Evolutionary conservation across 352 stramenopile genomes (phyloP), one percentile per base, ranked within the genome.

Genomic region (Phytophthora ramorum): DNA sequence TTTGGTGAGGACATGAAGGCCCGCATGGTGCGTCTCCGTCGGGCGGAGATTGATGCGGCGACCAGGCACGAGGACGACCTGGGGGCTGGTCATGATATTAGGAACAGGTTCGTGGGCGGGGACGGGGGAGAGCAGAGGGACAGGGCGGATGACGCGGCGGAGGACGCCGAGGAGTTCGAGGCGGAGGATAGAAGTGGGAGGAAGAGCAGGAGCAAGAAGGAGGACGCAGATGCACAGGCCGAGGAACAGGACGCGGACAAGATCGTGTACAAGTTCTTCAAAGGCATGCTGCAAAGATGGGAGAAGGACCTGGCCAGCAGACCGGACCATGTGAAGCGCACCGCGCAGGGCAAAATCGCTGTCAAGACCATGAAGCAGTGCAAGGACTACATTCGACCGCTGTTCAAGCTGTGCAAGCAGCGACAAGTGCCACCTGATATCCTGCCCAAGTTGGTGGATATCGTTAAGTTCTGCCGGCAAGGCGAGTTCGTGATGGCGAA

Each of bases 361-460:
- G 98, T 91, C 43, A 98, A 98, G 83, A 99, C 97, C 8, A 93
- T 98, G 73, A 99, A 99, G 77, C 96, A 99, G 85, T 99, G 95
- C 80, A 99, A 99, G 65, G 97, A 99, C 77, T 99, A 99, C 78
- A 99, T 99, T 67, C 91, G 95, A 0, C 97, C 97, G 19, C 76
- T 99, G 22, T 99, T 99, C 69, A 98, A 98, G 78, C 75, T 98
- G 30, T 98, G 92, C 75, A 99, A 99, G 83, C 78, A 87, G 48
- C 82, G 95, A 35, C 66, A 91, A 38, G 79, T 99, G 19, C 91
- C 97, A 12, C 44, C 78, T 1, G 92, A 96, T 60, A 96, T 99
- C 51, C 67, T 95, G 24, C 80, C 81, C 5, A 91, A 90, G 60
- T 69, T 99, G 3, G 71, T 96, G 10, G 87, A 97, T 45, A 99